Base-by-base conservation (phyloP, 257 asterid species). In the Schizonepeta tenuifolia region DNA sequence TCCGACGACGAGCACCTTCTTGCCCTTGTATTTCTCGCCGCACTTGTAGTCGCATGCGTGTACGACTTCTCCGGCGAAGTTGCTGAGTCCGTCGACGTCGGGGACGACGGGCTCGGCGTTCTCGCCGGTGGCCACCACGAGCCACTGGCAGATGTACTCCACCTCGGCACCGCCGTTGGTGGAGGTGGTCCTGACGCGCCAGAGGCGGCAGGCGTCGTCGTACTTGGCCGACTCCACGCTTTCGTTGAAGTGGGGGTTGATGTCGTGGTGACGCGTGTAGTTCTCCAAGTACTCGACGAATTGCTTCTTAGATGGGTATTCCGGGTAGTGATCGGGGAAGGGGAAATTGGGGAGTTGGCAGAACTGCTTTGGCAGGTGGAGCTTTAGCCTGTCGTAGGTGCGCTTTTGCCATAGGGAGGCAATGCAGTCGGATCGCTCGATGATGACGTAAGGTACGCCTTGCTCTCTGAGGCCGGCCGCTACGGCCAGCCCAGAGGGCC, bases 401-500 rank as follows among this genome's bases (percentile, higher is more conserved):
- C 90, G 73, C n/a, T 93, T 90, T 50, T 93, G 93, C 98, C 98
- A 93, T 9, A 93, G 77, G 5, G 98, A 90, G 0, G 98, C 98
- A 77, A 90, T 87, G 90, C 97, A 93, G 65, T 88, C 93, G 24
- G 93, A 76, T 17, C 93, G 79, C 50, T 93, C 98, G 1, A 93
- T 68, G 67, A 93, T 64, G 0, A 93, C 90, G 71, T 72, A 88
- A 0, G 98, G 96, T 20, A 90, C 86, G 36, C 93, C 93, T 36
- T 88, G 88, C 33, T 83, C 85, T 64, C 78, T 78, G 0, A 93
- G 83, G 70, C 98, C 95, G 13, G 97, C 97, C 20, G 95, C 98
- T 11, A 93, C 98, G 2, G 98, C 98, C 22, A 93, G 82, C 18
- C 98, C 98, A 0, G 98, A 93, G 7, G 97, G 98, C 36, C 98